Evolutionary conservation across 768 basidiomycete species (phyloP).

Genomic region (Hygrocybe coccinea): DNA sequence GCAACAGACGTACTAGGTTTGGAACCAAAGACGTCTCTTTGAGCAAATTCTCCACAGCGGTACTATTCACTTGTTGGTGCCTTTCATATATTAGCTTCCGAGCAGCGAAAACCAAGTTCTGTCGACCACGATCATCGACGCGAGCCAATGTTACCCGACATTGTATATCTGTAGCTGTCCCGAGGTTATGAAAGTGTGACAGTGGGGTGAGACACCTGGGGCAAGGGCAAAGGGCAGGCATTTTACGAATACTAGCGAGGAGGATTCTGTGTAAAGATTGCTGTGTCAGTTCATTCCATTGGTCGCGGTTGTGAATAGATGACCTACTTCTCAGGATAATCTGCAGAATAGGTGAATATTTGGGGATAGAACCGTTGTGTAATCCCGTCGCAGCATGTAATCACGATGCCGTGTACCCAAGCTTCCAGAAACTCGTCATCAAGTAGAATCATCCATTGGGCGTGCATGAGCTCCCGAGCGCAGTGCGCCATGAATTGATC

Average conservation of each 20-base stretch:
- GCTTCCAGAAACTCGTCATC: slow-evolving; percentile 22
- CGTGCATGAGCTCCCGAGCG: slow-evolving; percentile 29
- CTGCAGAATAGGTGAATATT: slow-evolving; percentile 31
- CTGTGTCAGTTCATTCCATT: slow-evolving; percentile 1
- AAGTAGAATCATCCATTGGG: slow-evolving; percentile 15
- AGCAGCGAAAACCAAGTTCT: slow-evolving; percentile 11
- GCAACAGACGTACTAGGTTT: slow-evolving; percentile 5
- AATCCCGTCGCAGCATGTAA: slow-evolving; percentile 27
- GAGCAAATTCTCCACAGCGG: slow-evolving; percentile 13
- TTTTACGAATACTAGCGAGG: slow-evolving; percentile 14
- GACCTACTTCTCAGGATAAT: slow-evolving; percentile 35
- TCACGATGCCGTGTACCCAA: slow-evolving; percentile 25
- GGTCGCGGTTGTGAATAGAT: background rate
- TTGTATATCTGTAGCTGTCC: slow-evolving; percentile 16
- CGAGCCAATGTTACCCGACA: slow-evolving; percentile 3
- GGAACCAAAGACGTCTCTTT: slow-evolving; percentile 15
- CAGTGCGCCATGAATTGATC: slow-evolving; percentile 25
- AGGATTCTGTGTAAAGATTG: slow-evolving; percentile 17
- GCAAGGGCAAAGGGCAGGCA: slow-evolving; percentile 22
- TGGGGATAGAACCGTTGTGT: slow-evolving; percentile 26
- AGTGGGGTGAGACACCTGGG: slow-evolving; percentile 25
- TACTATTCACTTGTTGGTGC: background rate
- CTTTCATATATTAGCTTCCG: slow-evolving; percentile 9
- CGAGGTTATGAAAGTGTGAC: slow-evolving; percentile 23
- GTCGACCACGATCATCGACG: background rate